A percentile compares a stretch with the other conserved stretches of the same genome.
Conservation (phyloP, 2,329 filamentous ascomycete species). For the Cladobotryum protrusum region DNA sequence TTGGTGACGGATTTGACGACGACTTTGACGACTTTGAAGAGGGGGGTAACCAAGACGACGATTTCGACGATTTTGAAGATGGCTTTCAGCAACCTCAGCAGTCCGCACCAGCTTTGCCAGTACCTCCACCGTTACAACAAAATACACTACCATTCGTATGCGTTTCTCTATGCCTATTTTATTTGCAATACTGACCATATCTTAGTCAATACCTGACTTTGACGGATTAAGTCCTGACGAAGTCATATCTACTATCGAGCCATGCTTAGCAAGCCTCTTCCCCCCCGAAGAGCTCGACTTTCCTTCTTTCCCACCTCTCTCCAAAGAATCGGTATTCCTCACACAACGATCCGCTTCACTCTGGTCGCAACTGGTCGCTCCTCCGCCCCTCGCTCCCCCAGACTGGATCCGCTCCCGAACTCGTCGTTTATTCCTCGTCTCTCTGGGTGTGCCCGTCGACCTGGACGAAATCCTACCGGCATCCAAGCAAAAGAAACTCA, state of each 20-base stretch:
- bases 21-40: slow-evolving; percentile 60
- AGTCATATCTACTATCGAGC: slow-evolving; percentile 53
- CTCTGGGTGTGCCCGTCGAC: slow-evolving; percentile 90
- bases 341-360: slow-evolving; percentile 83
- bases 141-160: slow-evolving; percentile 42
- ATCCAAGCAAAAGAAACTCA: slow-evolving; percentile 95
- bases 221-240: slow-evolving; percentile 55
- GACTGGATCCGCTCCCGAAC: slow-evolving; percentile 98
- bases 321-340: slow-evolving; percentile 63
- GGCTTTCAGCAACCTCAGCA: slow-evolving; percentile 54
- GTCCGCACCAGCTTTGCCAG: slow-evolving; percentile 21
- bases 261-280: slow-evolving; percentile 63
- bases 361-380: slow-evolving; percentile 94
- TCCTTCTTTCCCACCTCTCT: slow-evolving; percentile 43
- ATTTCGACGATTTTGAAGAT: slow-evolving; percentile 67
- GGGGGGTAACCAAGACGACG: slow-evolving; percentile 46
- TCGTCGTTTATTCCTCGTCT: slow-evolving; percentile 89
- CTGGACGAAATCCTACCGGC: slow-evolving; percentile 95
- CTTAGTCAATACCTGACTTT: slow-evolving; percentile 62
- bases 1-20: slow-evolving; percentile 49
- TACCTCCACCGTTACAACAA: slow-evolving; percentile 30
- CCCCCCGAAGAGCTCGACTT: slow-evolving; percentile 50
- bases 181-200: neutral
- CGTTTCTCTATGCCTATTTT: neutral
- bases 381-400: slow-evolving; percentile 87